Percentiles rank a stretch among this genome's conserved stretches.
Conservation (phyloP, 768 basidiomycete genomes). For the Cystobasidium onofrii region DNA sequence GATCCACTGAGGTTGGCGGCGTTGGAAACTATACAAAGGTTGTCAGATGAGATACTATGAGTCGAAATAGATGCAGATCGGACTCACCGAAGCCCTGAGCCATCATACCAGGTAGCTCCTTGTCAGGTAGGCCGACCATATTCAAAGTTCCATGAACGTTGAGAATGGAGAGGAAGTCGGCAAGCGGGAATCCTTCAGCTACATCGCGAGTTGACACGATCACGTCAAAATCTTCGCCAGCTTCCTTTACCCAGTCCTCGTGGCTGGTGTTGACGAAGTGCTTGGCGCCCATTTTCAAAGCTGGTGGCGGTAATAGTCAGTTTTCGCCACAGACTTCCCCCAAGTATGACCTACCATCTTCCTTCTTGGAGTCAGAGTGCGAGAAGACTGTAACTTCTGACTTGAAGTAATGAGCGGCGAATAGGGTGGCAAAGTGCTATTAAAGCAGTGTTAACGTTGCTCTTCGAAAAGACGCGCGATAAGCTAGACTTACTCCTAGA, state of each 20-base stretch:
- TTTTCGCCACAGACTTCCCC: no score
- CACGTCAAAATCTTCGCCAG: conserved; percentile 41
- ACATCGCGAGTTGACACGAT: conserved; percentile 32
- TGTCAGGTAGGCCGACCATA: conserved; percentile 47
- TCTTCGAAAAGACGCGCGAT: no score
- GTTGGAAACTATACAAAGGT: conserved; percentile 36
- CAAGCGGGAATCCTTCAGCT: conserved; percentile 47
- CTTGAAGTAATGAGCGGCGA: conserved; percentile 40
- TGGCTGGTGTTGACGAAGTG: conserved; percentile 51
- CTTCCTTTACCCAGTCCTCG: conserved; percentile 33
- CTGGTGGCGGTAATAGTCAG: neutral
- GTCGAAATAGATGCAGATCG: neutral
- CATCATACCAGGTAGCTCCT: conserved; percentile 33
- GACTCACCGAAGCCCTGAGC: conserved; percentile 25
- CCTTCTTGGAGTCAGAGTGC: conserved; percentile 47
- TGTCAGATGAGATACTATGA: neutral
- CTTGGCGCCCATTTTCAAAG: conserved; percentile 55
- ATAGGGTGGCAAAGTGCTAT: conserved; percentile 22
- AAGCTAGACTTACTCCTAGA: conserved; percentile 44
- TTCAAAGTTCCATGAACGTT: conserved; percentile 54
- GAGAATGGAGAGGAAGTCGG: conserved; percentile 54
- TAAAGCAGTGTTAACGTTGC: no score
- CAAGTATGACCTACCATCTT: conserved; percentile 47
- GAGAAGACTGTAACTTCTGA: conserved; percentile 43
- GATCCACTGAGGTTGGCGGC: conserved; percentile 42